Evolutionary conservation across 345 rosid species (phyloP).

Genomic region (Xanthoceras sorbifolium): DNA sequence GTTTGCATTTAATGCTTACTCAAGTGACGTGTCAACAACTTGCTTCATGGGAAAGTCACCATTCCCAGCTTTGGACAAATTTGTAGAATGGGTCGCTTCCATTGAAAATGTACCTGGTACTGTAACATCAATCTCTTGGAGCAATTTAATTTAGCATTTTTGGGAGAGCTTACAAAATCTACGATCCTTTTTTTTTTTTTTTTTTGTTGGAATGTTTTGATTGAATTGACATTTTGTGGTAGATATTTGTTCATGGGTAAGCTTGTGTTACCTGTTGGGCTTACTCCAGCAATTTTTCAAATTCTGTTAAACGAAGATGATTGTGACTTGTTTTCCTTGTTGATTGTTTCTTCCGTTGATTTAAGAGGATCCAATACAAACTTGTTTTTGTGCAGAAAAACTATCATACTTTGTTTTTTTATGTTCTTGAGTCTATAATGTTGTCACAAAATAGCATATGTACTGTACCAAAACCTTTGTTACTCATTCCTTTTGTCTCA

Average conservation of each 20-base stretch:
- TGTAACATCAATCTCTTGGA: conserved; percentile 19
- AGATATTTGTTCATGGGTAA: not conserved
- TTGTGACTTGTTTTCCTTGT: not conserved
- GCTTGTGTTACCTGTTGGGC: not conserved
- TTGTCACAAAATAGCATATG: not conserved
- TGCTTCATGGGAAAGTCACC: conserved; percentile 71
- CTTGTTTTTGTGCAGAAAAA: not conserved
- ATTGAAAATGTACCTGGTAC: conserved; percentile 68
- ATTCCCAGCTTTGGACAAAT: conserved; percentile 76
- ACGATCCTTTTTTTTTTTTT: not conserved
- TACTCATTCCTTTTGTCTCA: conserved; percentile 9
- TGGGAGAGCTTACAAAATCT: not conserved
- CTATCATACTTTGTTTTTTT: not conserved
- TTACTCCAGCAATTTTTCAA: not conserved
- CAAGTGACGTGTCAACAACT: conserved; percentile 46
- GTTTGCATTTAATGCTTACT: conserved; percentile 32
- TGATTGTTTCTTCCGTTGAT: not conserved
- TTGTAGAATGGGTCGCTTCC: conserved; percentile 74
- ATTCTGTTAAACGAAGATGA: not conserved
- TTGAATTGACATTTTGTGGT: not conserved
- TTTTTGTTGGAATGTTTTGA: not conserved
- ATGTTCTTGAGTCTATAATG: not conserved
- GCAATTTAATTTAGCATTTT: conserved; percentile 14
- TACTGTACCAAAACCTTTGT: not conserved
- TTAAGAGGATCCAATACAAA: not conserved